Evolutionary conservation across 164 flowering plant species (phyloP).

Genomic region (Annona cherimola): DNA sequence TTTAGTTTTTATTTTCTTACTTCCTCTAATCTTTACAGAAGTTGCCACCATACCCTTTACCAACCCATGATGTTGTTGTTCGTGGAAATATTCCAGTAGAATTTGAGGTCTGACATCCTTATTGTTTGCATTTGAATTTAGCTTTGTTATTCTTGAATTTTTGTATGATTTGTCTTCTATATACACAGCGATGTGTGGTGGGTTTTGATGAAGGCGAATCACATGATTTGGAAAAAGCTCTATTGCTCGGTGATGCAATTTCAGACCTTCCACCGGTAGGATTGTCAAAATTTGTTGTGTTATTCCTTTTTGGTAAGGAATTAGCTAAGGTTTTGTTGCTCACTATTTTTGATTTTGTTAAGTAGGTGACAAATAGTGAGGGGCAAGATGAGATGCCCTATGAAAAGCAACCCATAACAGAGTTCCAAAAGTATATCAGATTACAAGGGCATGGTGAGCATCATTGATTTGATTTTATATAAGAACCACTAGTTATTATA

Average conservation of each 20-base stretch:
- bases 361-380: constrained; percentile 75
- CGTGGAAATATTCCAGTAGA: constrained; percentile 48
- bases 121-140: background rate
- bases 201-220: constrained; percentile 33
- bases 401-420: constrained; percentile 32
- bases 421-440: constrained; percentile 61
- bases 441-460: constrained; percentile 41
- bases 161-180: background rate
- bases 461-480: too few species aligned
- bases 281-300: background rate
- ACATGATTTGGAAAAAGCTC: constrained; percentile 27
- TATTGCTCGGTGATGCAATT: constrained; percentile 66
- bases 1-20: background rate
- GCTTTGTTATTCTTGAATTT: too few species aligned
- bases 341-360: constrained; percentile 9
- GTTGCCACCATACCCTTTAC: constrained; percentile 71
- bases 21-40: constrained; percentile 30
- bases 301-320: background rate
- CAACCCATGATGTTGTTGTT: constrained; percentile 64
- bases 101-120: constrained; percentile 51
- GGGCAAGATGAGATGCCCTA: constrained; percentile 59
- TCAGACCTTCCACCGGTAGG: constrained; percentile 73
- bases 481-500: too few species aligned
- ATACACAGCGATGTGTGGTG: constrained; percentile 44
- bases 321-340: background rate